These are phyloP conservation scores for Diaporthe citri DNA, from an alignment of 2,329 filamentous ascomycete genomes.

Conservation along the genomic window DNA sequence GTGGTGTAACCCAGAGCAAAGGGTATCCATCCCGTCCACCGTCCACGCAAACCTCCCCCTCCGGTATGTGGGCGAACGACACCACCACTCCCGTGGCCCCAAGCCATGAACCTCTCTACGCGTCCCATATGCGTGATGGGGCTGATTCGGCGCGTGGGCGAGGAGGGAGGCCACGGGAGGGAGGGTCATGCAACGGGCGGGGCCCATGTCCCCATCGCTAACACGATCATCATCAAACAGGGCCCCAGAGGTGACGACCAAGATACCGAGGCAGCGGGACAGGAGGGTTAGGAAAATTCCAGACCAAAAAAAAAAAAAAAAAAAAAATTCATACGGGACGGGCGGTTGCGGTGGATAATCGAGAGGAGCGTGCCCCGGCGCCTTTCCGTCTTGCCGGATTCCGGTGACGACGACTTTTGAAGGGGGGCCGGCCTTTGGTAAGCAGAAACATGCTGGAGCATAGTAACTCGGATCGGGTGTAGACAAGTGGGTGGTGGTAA, in stretches of 20 bases:
- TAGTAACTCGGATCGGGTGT: background rate
- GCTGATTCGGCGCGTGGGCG: background rate
- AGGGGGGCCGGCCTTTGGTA: background rate
- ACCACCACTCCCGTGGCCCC: background rate
- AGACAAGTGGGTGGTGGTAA: background rate
- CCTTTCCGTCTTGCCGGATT: constrained; percentile 12
- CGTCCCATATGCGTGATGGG: background rate
- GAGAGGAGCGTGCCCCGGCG: background rate
- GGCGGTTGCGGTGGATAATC: constrained; percentile 17
- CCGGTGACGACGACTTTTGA: constrained; percentile 22
- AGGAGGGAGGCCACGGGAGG: background rate
- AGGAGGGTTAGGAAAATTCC: background rate
- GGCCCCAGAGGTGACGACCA: constrained; percentile 5
- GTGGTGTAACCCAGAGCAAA: background rate
- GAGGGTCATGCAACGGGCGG: background rate
- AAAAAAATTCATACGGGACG: background rate
- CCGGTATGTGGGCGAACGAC: constrained; percentile 7
- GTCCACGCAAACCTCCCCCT: background rate
- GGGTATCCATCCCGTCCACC: background rate
- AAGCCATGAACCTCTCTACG: background rate
- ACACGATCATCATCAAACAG: background rate
- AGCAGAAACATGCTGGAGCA: background rate
- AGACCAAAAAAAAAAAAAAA: background rate
- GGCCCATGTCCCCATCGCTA: background rate
- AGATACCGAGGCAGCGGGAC: background rate